Percentiles rank a stretch among this genome's conserved stretches.
These are phyloP conservation scores for Mastigamoeba balamuthi DNA, from an alignment of 78 protist genomes.

Conservation along the genomic window DNA sequence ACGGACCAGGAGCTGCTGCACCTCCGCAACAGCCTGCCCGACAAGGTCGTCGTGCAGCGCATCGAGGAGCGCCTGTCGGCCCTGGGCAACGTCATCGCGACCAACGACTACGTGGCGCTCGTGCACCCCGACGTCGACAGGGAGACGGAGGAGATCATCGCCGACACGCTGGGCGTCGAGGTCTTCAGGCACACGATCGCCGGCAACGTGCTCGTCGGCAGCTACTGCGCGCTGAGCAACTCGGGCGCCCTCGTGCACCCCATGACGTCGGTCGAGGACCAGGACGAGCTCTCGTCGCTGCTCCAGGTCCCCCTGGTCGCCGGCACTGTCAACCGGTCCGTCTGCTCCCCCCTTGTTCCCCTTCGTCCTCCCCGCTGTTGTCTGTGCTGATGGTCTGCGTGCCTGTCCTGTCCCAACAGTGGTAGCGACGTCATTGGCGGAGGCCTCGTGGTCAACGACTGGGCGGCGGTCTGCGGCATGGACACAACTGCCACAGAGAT, in stretches of 20 bases:
- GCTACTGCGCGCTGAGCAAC: conserved; percentile 82
- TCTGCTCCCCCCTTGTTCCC: background rate
- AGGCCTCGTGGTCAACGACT: conserved; percentile 90
- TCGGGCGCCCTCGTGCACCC: conserved; percentile 96
- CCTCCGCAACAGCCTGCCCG: conserved; percentile 95
- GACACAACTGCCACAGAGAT: conserved; percentile 96
- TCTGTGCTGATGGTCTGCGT: no score
- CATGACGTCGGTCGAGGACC: conserved; percentile 77
- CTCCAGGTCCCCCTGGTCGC: conserved; percentile 85
- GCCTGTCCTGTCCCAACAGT: no score
- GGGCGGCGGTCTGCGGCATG: conserved; percentile 93
- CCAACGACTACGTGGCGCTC: conserved; percentile 97
- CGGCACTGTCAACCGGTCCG: conserved; percentile 94
- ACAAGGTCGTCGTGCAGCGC: conserved; percentile 75
- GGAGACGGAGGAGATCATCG: conserved; percentile 93
- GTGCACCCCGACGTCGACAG: conserved; percentile 94
- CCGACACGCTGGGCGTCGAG: conserved; percentile 89
- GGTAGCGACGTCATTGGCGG: conserved; percentile 81
- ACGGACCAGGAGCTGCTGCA: conserved; percentile 97
- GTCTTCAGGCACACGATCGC: conserved; percentile 95
- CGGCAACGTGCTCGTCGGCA: conserved; percentile 91
- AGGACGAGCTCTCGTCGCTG: conserved; percentile 88
- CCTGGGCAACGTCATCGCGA: conserved; percentile 89
- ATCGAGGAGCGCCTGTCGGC: conserved; percentile 95
- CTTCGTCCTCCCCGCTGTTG: background rate